phyloP scores from a whole-genome alignment of 257 asterid genomes.

The Solanum pimpinellifolium region DNA sequence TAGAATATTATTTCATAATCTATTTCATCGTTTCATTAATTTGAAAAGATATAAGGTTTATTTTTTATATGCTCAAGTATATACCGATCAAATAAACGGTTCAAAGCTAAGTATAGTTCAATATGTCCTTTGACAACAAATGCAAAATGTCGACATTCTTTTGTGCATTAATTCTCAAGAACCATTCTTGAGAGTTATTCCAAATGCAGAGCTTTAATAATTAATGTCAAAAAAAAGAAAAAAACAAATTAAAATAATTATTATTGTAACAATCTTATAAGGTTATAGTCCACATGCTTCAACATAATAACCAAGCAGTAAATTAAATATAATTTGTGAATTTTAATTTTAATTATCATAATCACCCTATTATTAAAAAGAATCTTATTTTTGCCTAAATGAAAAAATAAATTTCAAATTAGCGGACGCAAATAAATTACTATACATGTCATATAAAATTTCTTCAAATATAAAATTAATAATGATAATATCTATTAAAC shows the following conservation, averaged over 20 bases:
- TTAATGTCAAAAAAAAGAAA: neutral
- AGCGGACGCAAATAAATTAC: neutral
- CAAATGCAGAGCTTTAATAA: neutral
- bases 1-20: no score
- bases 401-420: neutral
- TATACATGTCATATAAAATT: neutral
- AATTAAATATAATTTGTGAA: neutral
- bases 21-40: no score
- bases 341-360: neutral
- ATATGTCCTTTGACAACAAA: neutral
- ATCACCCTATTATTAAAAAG: neutral
- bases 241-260: neutral
- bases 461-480: neutral
- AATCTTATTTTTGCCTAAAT: neutral
- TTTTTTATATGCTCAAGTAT: no score
- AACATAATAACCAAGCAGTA: neutral
- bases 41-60: neutral
- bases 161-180: neutral
- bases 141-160: neutral
- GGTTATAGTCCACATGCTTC: neutral
- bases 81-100: neutral
- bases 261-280: neutral
- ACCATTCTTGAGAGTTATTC: neutral
- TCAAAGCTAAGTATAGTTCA: neutral
- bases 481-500: neutral